Conservation (phyloP, 2,329 filamentous ascomycete genomes). For the Nothopassalora personata region DNA sequence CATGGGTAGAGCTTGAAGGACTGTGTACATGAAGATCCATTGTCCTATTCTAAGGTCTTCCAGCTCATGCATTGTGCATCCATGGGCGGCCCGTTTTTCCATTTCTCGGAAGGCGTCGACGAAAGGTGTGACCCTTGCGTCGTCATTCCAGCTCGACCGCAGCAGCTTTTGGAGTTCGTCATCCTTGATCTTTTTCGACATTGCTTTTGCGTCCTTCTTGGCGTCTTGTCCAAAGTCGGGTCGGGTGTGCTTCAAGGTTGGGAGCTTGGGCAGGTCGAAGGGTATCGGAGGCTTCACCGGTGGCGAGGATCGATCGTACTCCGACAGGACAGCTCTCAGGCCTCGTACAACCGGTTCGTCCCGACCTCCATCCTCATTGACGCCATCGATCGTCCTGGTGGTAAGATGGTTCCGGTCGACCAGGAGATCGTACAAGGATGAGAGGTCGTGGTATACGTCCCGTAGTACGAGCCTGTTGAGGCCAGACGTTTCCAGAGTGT, state of each 20-base stretch:
- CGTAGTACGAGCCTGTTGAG: conserved; percentile 78
- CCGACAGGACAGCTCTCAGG: conserved; percentile 71
- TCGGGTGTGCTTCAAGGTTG: conserved; percentile 61
- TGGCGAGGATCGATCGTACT: conserved; percentile 83
- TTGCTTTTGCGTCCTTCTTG: conserved; percentile 70
- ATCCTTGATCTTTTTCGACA: conserved; percentile 66
- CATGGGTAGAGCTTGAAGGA: conserved; percentile 72
- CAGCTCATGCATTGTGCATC: conserved; percentile 61
- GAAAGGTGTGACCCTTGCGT: conserved; percentile 59
- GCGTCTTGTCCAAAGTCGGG: conserved; percentile 60
- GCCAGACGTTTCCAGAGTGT: conserved; percentile 77
- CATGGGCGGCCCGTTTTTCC: conserved; percentile 62
- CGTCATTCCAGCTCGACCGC: conserved; percentile 75
- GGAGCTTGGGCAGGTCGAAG: conserved; percentile 77
- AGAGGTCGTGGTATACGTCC: conserved; percentile 79
- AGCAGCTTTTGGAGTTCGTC: conserved; percentile 72
- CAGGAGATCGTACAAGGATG: conserved; percentile 78
- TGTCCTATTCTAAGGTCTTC: conserved; percentile 67
- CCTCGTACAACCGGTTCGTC: conserved; percentile 61
- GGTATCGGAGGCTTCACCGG: conserved; percentile 88
- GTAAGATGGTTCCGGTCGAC: conserved; percentile 76
- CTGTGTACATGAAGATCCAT: conserved; percentile 76
- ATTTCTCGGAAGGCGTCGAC: conserved; percentile 65
- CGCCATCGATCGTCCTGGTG: conserved; percentile 68
- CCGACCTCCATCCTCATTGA: conserved; percentile 48